These are phyloP conservation scores for Amanita exitialis DNA, from an alignment of 768 basidiomycete genomes.

Conservation along the genomic window DNA sequence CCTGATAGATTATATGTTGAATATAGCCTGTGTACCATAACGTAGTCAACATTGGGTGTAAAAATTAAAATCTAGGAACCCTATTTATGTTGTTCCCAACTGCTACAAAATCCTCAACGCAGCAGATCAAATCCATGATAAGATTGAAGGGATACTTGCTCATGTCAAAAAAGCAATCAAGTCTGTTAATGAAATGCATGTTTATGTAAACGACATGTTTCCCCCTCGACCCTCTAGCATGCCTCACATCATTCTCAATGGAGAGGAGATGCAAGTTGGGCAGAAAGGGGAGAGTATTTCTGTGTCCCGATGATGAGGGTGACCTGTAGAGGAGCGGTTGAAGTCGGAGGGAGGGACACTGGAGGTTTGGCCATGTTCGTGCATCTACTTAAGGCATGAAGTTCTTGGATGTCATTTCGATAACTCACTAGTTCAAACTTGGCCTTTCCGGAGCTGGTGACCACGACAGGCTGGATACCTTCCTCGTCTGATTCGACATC, in stretches of 20 bases:
- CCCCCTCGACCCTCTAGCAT: too few species aligned
- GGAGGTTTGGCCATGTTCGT: constrained; percentile 78
- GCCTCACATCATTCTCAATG: too few species aligned
- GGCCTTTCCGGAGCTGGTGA: constrained; percentile 69
- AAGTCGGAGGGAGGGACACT: constrained; percentile 57
- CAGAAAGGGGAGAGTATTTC: constrained; percentile 48
- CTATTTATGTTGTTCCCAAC: too few species aligned
- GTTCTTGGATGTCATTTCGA: neutral
- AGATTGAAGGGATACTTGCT: too few species aligned
- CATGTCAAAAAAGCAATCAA: too few species aligned
- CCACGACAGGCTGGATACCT: constrained; percentile 75
- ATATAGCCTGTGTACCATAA: neutral
- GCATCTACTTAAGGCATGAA: too few species aligned
- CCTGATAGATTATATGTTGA: too few species aligned
- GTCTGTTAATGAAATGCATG: too few species aligned
- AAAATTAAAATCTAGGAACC: neutral
- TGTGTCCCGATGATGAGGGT: constrained; percentile 72
- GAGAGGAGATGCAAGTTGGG: too few species aligned
- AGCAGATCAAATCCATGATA: too few species aligned
- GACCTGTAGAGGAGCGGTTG: constrained; percentile 52
- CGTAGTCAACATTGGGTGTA: neutral
- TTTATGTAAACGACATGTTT: too few species aligned
- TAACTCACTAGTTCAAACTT: constrained; percentile 77
- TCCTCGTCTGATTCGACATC: constrained; percentile 70
- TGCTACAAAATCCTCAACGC: too few species aligned